Conservation (phyloP, 108 stramenopile species). For the Skeletonema grethae region DNA sequence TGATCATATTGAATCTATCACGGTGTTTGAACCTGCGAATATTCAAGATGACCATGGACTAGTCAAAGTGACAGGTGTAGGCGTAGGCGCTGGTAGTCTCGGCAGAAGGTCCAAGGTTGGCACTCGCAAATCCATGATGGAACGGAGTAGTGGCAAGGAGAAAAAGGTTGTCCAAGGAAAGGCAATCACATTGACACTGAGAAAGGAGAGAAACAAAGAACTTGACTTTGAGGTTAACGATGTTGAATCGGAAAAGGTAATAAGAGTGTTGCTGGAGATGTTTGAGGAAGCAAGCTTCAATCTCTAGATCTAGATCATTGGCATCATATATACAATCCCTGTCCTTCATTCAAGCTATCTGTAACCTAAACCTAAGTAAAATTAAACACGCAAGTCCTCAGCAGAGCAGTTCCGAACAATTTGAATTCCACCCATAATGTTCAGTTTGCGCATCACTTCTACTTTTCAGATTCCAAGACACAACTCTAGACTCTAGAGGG, state of each 20-base stretch:
- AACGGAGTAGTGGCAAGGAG: background rate
- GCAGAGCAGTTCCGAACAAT: too few species aligned
- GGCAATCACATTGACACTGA: background rate
- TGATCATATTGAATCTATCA: background rate
- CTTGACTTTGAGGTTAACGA: background rate
- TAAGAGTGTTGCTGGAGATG: background rate
- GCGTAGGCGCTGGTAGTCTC: background rate
- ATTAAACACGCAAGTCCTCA: too few species aligned
- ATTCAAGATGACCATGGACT: background rate
- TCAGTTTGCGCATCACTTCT: too few species aligned
- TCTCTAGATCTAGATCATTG: too few species aligned
- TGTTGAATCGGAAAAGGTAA: slow-evolving; percentile 1
- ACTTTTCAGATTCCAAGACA: too few species aligned
- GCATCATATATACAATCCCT: too few species aligned
- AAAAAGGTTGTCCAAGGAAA: background rate
- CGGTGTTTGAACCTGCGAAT: background rate
- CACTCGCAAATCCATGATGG: background rate
- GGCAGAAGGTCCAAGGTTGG: too few species aligned
- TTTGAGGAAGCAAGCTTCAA: too few species aligned
- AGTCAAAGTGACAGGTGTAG: background rate
- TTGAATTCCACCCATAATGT: too few species aligned
- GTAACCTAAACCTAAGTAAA: too few species aligned
- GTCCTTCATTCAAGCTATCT: too few species aligned
- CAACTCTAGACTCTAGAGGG: too few species aligned
- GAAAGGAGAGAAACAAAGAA: background rate